A percentile compares a stretch with the other conserved stretches of the same genome.
Evolutionary conservation across 2,329 filamentous ascomycete genomes (phyloP).

Genomic region (Chaetomiaceae sp.): DNA sequence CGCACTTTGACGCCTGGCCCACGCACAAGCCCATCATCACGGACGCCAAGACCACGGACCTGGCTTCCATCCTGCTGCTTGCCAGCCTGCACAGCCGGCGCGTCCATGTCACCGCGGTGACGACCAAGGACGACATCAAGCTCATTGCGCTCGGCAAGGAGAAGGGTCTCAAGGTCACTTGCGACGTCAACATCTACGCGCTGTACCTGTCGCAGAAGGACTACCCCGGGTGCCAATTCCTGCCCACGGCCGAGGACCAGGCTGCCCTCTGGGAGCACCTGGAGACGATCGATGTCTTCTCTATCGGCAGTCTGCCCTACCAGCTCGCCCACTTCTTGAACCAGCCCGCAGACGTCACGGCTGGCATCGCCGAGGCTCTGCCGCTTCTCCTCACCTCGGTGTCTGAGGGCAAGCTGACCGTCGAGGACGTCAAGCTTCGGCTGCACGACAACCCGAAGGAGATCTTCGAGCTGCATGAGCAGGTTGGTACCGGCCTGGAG

Average conservation of each 20-base stretch:
- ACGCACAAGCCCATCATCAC: slow-evolving; percentile 75
- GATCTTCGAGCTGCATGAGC: slow-evolving; percentile 80
- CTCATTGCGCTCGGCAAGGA: slow-evolving; percentile 73
- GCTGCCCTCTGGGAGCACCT: slow-evolving; percentile 70
- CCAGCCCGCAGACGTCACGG: slow-evolving; percentile 51
- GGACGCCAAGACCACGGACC: slow-evolving; percentile 73
- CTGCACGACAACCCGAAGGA: slow-evolving; percentile 75
- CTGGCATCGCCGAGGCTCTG: slow-evolving; percentile 68
- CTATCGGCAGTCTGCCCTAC: slow-evolving; percentile 72
- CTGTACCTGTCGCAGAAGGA: slow-evolving; percentile 70
- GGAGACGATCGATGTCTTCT: slow-evolving; percentile 71
- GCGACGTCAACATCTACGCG: slow-evolving; percentile 76
- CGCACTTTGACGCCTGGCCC: slow-evolving; percentile 76
- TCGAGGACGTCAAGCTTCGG: slow-evolving; percentile 67
- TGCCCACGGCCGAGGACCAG: slow-evolving; percentile 67
- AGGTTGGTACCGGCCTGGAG: slow-evolving; percentile 68
- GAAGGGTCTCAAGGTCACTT: slow-evolving; percentile 78
- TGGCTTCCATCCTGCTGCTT: slow-evolving; percentile 74
- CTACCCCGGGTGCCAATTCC: slow-evolving; percentile 60
- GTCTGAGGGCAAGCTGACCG: slow-evolving; percentile 64
- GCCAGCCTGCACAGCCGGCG: slow-evolving; percentile 74
- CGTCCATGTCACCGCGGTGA: slow-evolving; percentile 75
- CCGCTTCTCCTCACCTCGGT: slow-evolving; percentile 74
- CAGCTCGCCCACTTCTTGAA: slow-evolving; percentile 60
- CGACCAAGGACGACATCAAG: slow-evolving; percentile 74